Evolutionary conservation across 2,329 filamentous ascomycete species (phyloP).

Genomic region (Calonectria montana): DNA sequence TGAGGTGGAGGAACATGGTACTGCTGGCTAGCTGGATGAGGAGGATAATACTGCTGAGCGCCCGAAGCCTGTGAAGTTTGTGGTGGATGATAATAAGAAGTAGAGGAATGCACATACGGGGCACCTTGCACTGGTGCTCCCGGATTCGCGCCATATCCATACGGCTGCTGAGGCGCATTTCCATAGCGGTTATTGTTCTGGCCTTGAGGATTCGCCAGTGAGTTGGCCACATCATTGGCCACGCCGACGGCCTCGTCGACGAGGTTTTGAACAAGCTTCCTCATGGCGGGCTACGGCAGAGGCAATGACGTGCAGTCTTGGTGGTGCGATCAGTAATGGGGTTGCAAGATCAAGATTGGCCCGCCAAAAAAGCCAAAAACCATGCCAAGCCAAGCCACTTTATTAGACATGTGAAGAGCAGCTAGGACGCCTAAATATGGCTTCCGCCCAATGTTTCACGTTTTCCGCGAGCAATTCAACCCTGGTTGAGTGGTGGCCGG

Average conservation of each 20-base stretch:
- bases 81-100: constrained; percentile 19
- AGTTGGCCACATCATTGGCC: constrained; percentile 1
- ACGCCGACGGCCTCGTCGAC: background rate
- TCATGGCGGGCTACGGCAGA: background rate
- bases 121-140: constrained; percentile 7
- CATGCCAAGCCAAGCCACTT: background rate
- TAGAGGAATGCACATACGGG: constrained; percentile 21
- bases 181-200: background rate
- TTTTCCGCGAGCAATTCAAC: background rate
- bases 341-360: background rate
- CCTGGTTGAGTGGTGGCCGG: background rate
- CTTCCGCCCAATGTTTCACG: background rate
- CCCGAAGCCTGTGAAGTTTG: background rate
- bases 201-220: background rate
- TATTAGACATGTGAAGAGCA: background rate
- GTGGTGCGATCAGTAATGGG: background rate
- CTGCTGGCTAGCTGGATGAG: constrained; percentile 10
- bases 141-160: background rate
- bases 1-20: constrained; percentile 19
- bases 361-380: background rate
- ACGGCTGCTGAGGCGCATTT: background rate
- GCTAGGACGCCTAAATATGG: background rate
- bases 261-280: background rate
- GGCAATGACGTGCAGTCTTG: background rate
- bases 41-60: constrained; percentile 22